Evolutionary conservation across 1,139 yeast species (phyloP), one percentile per base, ranked within the genome.

Genomic region (Kurtzmaniella quercitrusa): DNA sequence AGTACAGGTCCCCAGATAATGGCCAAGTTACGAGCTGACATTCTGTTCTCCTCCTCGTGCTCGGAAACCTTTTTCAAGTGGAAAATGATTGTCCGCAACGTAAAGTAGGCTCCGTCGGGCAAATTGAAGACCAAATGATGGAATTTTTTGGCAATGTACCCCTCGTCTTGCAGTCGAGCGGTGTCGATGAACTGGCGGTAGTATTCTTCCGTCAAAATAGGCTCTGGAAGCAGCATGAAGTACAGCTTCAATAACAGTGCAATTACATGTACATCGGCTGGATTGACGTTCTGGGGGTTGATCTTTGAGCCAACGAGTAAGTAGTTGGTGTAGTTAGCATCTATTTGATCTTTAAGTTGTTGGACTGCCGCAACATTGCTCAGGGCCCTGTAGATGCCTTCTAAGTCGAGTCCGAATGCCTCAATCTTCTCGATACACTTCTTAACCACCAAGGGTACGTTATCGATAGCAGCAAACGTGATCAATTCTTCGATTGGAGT

Each of bases 1-100:
- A 93, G 66, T 2, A 89, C 88, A 11, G 96, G 96, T 0, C 97
- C 97, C 98, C 98, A 93, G 42, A 91, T 89, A 41, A 86, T 86
- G 39, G 95, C 85, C 54, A 91, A 65, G 46, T 85, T 83, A 56
- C 82, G 84, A 43, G 82, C 73, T 40, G 82, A 81, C 98, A 93
- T 93, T 58, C 94, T 75, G 58, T 89, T 89, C 33, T 66, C 57
- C 12, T 75, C 71, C 56, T 82, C 84, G 47, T 82, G 75, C 21
- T 78, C 75, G 27, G 85, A 81, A 8, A 93, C 84, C 44, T 84
- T 78, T 53, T 85, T 82, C 51, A 93, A 75, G 62, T 93, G 98
- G 72, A 91, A 88, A 3, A 90, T 71, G 50, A 93, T 70, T 34
- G 89, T 81, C 54, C 98, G 72, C 53, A 93, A 73, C 0, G 98